Conservation (phyloP, 768 basidiomycete genomes). For the Tephrocybe sp. region DNA sequence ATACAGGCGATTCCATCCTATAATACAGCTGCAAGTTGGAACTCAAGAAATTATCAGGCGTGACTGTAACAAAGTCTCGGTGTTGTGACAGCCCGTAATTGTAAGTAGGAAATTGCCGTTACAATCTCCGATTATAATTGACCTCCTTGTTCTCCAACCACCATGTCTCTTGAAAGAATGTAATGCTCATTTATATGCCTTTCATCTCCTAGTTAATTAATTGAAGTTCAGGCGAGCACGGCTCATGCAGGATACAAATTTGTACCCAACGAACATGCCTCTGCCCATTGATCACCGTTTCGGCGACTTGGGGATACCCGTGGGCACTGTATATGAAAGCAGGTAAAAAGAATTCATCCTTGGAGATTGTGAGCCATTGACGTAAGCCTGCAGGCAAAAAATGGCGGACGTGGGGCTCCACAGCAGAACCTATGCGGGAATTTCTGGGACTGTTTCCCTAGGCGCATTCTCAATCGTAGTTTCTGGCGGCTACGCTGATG, state of each 20-base stretch:
- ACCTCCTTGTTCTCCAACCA: neutral
- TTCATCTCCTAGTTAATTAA: neutral
- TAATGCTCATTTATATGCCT: constrained; percentile 11
- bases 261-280: constrained; percentile 19
- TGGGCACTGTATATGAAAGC: constrained; percentile 21
- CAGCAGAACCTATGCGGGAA: constrained; percentile 30
- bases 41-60: constrained; percentile 1
- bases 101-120: neutral
- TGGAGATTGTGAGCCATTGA: neutral
- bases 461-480: constrained; percentile 44
- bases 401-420: constrained; percentile 29
- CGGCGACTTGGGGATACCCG: constrained; percentile 22
- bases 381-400: constrained; percentile 22
- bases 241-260: constrained; percentile 19
- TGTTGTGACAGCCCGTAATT: neutral
- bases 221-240: constrained; percentile 16
- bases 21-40: neutral
- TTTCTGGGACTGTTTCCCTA: constrained; percentile 24
- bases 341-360: constrained; percentile 16
- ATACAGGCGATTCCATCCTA: constrained; percentile 18
- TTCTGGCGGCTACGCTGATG: constrained; percentile 41
- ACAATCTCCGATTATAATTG: neutral
- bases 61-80: constrained; percentile 3
- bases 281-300: constrained; percentile 21
- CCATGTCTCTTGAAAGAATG: constrained; percentile 24